Base-by-base conservation (phyloP, 2,329 filamentous ascomycete species). In the Apiospora marii region DNA sequence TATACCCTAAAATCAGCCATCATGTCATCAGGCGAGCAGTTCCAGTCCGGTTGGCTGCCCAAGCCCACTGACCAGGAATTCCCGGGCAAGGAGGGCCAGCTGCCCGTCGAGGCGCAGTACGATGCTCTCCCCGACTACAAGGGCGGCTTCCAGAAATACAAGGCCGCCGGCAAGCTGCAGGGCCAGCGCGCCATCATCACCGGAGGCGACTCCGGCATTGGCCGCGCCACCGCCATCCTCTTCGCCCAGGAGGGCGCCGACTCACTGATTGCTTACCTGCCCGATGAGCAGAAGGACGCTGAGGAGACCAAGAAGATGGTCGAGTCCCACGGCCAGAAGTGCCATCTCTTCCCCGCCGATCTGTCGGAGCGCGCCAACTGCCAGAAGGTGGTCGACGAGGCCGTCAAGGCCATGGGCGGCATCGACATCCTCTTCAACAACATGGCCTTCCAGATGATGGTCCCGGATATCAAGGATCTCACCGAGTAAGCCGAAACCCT, bases 171-270 rank as follows among this genome's bases (percentile, higher is more conserved):
- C 68, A 97, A 96, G 83, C 89, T 96, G 8, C 83, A 89, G 77
- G 93, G 91, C 74, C 93, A 92, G 82, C 93, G 90, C 73, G 93
- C 93, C 10, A 82, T 96, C 72, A 96, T 96, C 78, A 96, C 94
- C 0, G 93, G 93, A 22, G 94, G 94, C 4, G 93, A 96, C 81
- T 92, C 89, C 8, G 93, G 94, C 1, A 96, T 96, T 75, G 93
- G 94, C 8, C 90, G 93, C 49, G 91, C 94, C 0, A 89, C 92
- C 1, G 93, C 94, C 1, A 87, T 96, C 22, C 86, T 96, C 0
- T 96, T 92, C 77, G 93, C 93, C 51, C 92, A 94, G 87, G 94
- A 96, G 82, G 94, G 93, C 7, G 93, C 93, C 19, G 90, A 93
- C 74, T 90, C 88, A 69, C 86, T 93, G 72, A 94, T 96, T 75